These are phyloP conservation scores for Cadophora sp. DNA, from an alignment of 2,329 filamentous ascomycete species.

Conservation along the genomic window DNA sequence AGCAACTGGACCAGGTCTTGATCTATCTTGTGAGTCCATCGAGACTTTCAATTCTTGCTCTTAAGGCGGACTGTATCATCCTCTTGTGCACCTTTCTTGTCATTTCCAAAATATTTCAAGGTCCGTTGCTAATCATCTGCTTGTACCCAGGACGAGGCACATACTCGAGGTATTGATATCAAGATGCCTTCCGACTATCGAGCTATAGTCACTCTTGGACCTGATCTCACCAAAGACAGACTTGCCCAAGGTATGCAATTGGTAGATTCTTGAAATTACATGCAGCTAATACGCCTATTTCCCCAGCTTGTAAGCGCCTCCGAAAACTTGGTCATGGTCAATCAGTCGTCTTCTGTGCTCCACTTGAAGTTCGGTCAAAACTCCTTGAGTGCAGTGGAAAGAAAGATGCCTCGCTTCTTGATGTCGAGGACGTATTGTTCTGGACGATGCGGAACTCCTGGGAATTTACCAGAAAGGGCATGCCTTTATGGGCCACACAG, in stretches of 20 bases:
- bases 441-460: slow-evolving; percentile 68
- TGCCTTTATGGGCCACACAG: slow-evolving; percentile 67
- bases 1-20: slow-evolving; percentile 53
- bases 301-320: slow-evolving; percentile 73
- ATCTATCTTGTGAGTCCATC: slow-evolving; percentile 44
- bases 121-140: background rate
- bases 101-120: too few species aligned
- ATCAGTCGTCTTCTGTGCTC: slow-evolving; percentile 65
- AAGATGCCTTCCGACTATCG: slow-evolving; percentile 62
- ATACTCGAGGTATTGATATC: slow-evolving; percentile 73
- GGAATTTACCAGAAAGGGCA: slow-evolving; percentile 53
- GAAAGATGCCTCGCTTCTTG: slow-evolving; percentile 44
- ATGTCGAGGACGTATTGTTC: slow-evolving; percentile 59
- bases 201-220: slow-evolving; percentile 71
- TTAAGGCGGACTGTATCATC: too few species aligned
- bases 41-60: too few species aligned
- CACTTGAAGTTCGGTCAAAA: slow-evolving; percentile 62
- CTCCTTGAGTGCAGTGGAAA: slow-evolving; percentile 49
- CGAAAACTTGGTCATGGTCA: slow-evolving; percentile 71
- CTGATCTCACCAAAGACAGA: slow-evolving; percentile 55
- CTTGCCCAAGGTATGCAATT: slow-evolving; percentile 23
- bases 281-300: slow-evolving; percentile 23
- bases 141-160: slow-evolving; percentile 60
- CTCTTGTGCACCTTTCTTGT: too few species aligned
- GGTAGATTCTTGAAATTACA: background rate